A percentile compares a stretch with the other conserved stretches of the same genome.
These are phyloP conservation scores for Chlamydomonas reinhardtii DNA, from an alignment of 163 green algal genomes.

Conservation along the genomic window DNA sequence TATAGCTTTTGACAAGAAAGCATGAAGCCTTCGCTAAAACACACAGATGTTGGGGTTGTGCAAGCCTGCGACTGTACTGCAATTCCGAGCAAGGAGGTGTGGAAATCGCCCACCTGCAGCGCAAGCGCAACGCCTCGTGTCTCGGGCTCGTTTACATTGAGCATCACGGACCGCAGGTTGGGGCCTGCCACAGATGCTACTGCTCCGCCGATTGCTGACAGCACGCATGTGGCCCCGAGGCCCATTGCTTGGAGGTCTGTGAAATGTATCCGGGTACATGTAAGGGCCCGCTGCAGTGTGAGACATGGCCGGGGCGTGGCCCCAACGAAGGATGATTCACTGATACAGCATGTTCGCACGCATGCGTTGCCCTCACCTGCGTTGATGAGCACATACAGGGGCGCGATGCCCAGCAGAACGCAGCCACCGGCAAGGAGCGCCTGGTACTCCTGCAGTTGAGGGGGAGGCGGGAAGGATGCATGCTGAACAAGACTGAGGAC, in stretches of 20 bases:
- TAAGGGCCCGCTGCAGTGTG: no score
- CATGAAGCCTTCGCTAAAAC: no score
- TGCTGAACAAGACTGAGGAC: no score
- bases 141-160: conserved; percentile 93
- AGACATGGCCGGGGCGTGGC: no score
- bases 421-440: conserved; percentile 73
- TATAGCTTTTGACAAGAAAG: no score
- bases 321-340: no score
- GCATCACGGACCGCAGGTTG: conserved; percentile 77
- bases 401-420: conserved; percentile 68
- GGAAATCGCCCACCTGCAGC: conserved; percentile 65
- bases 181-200: conserved; percentile 66
- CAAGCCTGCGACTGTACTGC: no score
- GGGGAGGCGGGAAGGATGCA: no score
- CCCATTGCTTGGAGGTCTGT: conserved; percentile 38
- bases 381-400: conserved; percentile 82
- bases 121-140: conserved; percentile 84
- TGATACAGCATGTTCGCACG: no score
- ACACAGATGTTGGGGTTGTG: no score
- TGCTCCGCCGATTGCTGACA: conserved; percentile 61
- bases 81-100: no score
- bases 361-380: conserved; percentile 35
- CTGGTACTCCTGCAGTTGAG: conserved; percentile 64
- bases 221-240: conserved; percentile 42
- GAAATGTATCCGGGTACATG: no score